Base-by-base conservation (phyloP, 1,284 basidiomycete genomes). In the Filobasidium uniguttulatum region DNA sequence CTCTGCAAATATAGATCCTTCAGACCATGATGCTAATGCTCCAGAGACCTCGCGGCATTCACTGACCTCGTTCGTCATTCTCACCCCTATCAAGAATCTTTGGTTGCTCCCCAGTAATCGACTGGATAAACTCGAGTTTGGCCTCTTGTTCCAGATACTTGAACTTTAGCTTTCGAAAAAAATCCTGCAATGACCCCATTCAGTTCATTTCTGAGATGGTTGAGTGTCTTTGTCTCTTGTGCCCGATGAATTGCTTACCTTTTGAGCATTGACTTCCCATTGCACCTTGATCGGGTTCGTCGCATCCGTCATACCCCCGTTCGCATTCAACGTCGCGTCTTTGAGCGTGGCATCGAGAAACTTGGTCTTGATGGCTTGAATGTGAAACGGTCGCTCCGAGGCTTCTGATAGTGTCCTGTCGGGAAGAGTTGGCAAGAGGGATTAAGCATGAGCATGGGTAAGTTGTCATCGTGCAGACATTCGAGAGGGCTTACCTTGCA, bases 131-230 rank as follows among this genome's bases (percentile, higher is more conserved):
- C 64, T 82, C 79, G 56, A 85, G 78, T 63, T 89, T 89, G 3
- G 86, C 83, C 58, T 86, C 84, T 65, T 86, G 83, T 60, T 89
- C 85, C 20, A 88, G 71, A 60, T 85, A 87, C 55, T 82, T 81
- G 60, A 85, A 85, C 65, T 89, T 89, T 22, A 88, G 75, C 58
- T 83, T 82, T n/a, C 82, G 75, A 35, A 89, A 74, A 61, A 80
- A 83, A 3, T 80, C 75, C 83, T 87, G 50, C 20, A 34, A 20
- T 14, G 9, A 14, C n/a, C n/a, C n/a, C n/a, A n/a, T n/a, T n/a
- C n/a, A n/a, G n/a, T n/a, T n/a, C n/a, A n/a, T n/a, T n/a, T n/a
- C n/a, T n/a, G n/a, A n/a, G n/a, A n/a, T n/a, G n/a, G n/a, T n/a
- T n/a, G n/a, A n/a, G n/a, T n/a, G n/a, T n/a, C n/a, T n/a, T n/a